A percentile compares a stretch with the other conserved stretches of the same genome.
Conservation (phyloP, 1,284 basidiomycete species). For the Apiotrichum domesticum region DNA sequence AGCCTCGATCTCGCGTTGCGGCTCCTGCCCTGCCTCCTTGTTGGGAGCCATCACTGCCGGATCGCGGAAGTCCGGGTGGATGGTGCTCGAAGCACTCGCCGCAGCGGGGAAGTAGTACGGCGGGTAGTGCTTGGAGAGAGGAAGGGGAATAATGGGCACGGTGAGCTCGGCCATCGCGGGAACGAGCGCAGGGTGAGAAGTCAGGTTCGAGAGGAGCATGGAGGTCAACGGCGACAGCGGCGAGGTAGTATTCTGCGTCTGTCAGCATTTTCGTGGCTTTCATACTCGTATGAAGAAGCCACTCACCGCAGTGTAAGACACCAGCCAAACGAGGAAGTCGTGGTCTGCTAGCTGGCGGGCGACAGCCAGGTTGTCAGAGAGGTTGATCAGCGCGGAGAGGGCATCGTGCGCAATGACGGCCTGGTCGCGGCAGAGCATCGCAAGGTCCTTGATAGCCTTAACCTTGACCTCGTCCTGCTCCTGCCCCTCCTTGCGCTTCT, state of each 20-base stretch:
- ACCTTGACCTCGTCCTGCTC: slow-evolving; percentile 62
- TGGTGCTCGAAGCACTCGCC: slow-evolving; percentile 60
- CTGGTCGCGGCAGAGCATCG: slow-evolving; percentile 78
- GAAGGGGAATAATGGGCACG: slow-evolving; percentile 57
- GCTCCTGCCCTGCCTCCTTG: slow-evolving; percentile 56
- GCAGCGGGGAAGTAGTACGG: slow-evolving; percentile 66
- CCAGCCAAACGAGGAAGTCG: slow-evolving; percentile 73
- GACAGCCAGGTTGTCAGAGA: slow-evolving; percentile 76
- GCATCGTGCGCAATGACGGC: slow-evolving; percentile 90
- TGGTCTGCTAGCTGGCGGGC: slow-evolving; percentile 65
- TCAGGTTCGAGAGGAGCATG: slow-evolving; percentile 95
- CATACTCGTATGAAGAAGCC: neutral
- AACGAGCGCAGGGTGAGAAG: slow-evolving; percentile 67
- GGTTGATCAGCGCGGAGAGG: slow-evolving; percentile 86
- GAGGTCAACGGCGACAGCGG: slow-evolving; percentile 88
- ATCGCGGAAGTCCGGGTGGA: slow-evolving; percentile 44
- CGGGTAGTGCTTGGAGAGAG: slow-evolving; percentile 48
- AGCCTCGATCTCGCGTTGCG: slow-evolving; percentile 56
- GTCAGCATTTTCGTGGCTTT: slow-evolving; percentile 4
- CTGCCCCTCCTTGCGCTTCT: slow-evolving; percentile 32
- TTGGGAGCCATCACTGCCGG: slow-evolving; percentile 52
- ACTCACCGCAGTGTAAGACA: slow-evolving; percentile 84
- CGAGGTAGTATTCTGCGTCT: slow-evolving; percentile 67
- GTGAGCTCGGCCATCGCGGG: slow-evolving; percentile 61
- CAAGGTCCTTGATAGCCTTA: slow-evolving; percentile 58